These are phyloP conservation scores for Epichloe coenophiala DNA, from an alignment of 2,329 filamentous ascomycete genomes.

Conservation along the genomic window DNA sequence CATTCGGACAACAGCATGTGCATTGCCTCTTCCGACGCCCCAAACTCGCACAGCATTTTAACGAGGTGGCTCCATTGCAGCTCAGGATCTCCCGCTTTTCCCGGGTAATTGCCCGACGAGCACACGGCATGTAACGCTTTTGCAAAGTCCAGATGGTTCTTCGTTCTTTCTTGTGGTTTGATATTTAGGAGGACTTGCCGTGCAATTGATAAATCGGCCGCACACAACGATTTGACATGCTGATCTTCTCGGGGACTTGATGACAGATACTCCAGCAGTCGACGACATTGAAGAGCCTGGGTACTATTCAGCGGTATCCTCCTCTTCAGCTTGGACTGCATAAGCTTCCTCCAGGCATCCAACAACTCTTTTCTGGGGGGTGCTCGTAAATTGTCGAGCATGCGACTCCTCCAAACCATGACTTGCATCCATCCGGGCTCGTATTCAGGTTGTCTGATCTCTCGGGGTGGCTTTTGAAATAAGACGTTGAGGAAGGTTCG, in stretches of 20 bases:
- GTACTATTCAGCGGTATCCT: conserved; percentile 44
- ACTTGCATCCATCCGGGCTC: conserved; percentile 62
- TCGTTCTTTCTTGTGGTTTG: conserved; percentile 28
- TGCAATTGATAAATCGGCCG: conserved; percentile 30
- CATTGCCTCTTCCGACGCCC: conserved; percentile 39
- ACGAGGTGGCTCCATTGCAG: conserved; percentile 19
- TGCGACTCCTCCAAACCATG: conserved; percentile 50
- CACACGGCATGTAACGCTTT: conserved; percentile 26
- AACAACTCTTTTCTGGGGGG: conserved; percentile 58
- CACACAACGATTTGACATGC: conserved; percentile 19
- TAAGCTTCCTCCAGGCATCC: conserved; percentile 51
- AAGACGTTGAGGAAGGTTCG: conserved; percentile 46
- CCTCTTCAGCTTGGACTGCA: conserved; percentile 38
- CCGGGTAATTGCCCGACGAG: conserved; percentile 10
- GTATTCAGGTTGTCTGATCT: conserved; percentile 46
- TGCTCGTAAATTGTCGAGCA: conserved; percentile 49
- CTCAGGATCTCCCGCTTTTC: conserved; percentile 8
- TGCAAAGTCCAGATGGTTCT: conserved; percentile 34
- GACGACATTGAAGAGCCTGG: conserved; percentile 43
- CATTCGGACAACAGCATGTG: conserved; percentile 25
- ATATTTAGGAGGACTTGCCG: conserved; percentile 28
- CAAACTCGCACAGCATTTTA: conserved; percentile 37
- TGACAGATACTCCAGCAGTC: conserved; percentile 47
- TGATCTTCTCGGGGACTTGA: conserved; percentile 9
- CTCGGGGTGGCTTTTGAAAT: conserved; percentile 44